Evolutionary conservation across 768 basidiomycete species (phyloP), one percentile per base, ranked within the genome.

Genomic region (Kwoniella sp.): DNA sequence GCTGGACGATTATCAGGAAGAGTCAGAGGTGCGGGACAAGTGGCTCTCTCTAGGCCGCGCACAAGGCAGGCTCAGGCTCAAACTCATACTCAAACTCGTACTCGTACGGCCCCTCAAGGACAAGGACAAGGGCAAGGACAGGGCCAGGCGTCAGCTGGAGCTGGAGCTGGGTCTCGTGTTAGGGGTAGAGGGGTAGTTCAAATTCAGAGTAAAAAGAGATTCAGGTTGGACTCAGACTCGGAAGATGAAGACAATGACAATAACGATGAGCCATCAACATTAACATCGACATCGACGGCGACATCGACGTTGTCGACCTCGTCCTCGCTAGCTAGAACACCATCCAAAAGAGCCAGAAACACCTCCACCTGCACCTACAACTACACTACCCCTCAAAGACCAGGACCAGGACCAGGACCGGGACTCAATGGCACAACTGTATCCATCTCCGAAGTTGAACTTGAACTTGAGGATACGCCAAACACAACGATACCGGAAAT

Each of bases 21-120:
- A 55, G 61, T 56, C 26, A 59, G 58, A 56, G 74, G 72, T 27
- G 63, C 68, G 24, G 72, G 72, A 19, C 74, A 76, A 54, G 60
- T 71, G 24, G 72, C 72, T 1, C 63, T 76, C 10, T 49, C 68
- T 2, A 67, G 59, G 58, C 74, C 74, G 10, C 66, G 64, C 46
- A 65, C 48, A 13, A 36, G 67, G 19, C 33, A 56, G n/a, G 50
- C 46, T 9, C 25, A 25, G n/a, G 54, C 48, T 44, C 10, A 9
- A 10, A 15, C 40, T 15, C 10, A 44, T 6, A 19, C 10, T 13
- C 33, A 33, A 13, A 5, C 33, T 33, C n/a, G n/a, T n/a, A n/a
- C n/a, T n/a, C n/a, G n/a, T n/a, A 33, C 13, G 48, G 33, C 21
- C 30, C 44, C 13, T 6, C 36, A 55, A 44, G 17, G 19, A 22